Base-by-base conservation (phyloP, 192 early-diverging fungal species). In the Umbelopsis sp. region DNA sequence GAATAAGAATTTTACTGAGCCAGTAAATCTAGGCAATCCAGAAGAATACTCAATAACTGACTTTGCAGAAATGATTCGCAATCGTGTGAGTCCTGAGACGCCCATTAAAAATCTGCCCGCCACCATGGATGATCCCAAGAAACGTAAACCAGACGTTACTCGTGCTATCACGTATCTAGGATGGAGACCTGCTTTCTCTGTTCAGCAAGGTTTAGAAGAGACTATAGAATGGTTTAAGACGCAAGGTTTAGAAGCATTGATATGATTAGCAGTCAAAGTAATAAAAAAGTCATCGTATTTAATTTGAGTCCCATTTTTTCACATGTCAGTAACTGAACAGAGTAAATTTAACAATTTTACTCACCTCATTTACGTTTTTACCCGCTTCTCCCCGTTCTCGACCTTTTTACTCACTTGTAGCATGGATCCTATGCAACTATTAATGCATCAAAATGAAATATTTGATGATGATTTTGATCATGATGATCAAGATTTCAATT, bases 1-100 rank as follows among this genome's bases (percentile, higher is more conserved):
- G 93, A 86, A 91, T 61, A 80, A 75, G 66, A 82, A 83, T 52
- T 91, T 86, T 77, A 80, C 67, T 33, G 87, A 88, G 46, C 93
- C 93, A 11, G 85, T 94, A 16, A 94, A 94, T 74, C 18, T 94
- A 21, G 93, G 93, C 13, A 94, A 94, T 64, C 91, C 93, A 13
- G 90, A 93, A 46, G 93, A 94, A 73, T 94, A 86, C 73, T 92
- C 92, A 4, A 93, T 94, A 53, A 71, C 71, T 12, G 81, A 93
- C 21, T 93, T 94, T 85, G 93, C 93, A 11, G 86, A 91, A 58
- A 83, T 91, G 68, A 90, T 94, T 67, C 72, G 85, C 46, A 77
- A 85, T 45, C 84, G 86, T 58, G 89, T 93, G 37, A 89, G 88
- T 52, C 64, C 70, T 9, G 61, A 80, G 15, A 76, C 78, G 20